Base-by-base conservation (phyloP, 2,329 filamentous ascomycete species). In the Fusarium tuaranense region DNA sequence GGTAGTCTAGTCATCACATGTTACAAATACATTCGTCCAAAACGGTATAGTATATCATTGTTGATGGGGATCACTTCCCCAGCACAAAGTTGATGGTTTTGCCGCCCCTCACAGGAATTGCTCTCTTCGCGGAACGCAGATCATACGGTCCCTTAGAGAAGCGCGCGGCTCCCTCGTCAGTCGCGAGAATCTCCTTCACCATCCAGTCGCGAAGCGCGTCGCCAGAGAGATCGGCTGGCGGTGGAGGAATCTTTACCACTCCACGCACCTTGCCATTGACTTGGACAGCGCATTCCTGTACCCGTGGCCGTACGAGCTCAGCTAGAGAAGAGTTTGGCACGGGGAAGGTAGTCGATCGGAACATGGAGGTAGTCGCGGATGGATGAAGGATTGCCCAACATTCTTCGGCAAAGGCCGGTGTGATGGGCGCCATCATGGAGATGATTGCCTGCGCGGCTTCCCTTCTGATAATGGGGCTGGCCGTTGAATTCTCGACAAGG, bases 391-490 rank as follows among this genome's bases (percentile, higher is more conserved):
- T 78, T 71, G 88, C 87, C 94, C 94, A 97, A 81, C 91, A 94
- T 83, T 97, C 94, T 76, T 96, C 94, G 1, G 94, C 89, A 69
- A 97, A 91, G 0, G 93, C 94, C 0, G 95, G 95, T 0, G 93
- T 90, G 63, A 97, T 91, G 5, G 95, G 95, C 0, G 94, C 93
- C 76, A 95, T 86, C 84, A 97, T 90, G 60, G 90, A 90, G 46
- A 96, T 81, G 10, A 97, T 87, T 5, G 86, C 84, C 1, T 86
- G 86, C 1, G 87, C 82, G 0, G 91, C 87, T 27, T 87, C 83
- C 51, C 85, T 82, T 79, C 83, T 85, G 74, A 93, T 79, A 6
- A 82, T 61, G 5, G 80, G 76, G 41, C 86, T 84, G 4, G 82
- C 83, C 3, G 82, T 70, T 1, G 81, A 73, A 16, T 87, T 83